Conservation (phyloP, 441 rosid species). For the Brassica hybrid region DNA sequence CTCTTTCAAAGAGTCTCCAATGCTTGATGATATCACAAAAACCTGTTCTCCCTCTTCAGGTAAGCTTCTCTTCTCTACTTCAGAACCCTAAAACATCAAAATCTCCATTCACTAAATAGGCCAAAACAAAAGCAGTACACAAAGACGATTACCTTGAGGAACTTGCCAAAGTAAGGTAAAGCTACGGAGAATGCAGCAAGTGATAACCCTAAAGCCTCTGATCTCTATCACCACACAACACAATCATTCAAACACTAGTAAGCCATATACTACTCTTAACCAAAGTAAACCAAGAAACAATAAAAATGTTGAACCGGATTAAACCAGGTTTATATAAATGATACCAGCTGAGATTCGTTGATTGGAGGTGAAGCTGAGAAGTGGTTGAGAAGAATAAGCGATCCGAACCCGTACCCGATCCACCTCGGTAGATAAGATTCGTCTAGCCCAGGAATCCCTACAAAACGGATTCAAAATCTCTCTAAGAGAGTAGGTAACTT, state of each 20-base stretch:
- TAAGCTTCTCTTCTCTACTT: conserved; percentile 50
- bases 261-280: background rate
- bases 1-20: conserved; percentile 59
- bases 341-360: conserved; percentile 72
- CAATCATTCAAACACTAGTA: background rate
- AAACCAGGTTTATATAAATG: background rate
- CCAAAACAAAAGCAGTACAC: no score
- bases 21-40: conserved; percentile 63
- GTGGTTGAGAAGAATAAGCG: conserved; percentile 73
- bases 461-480: background rate
- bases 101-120: background rate
- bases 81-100: conserved; percentile 58
- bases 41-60: conserved; percentile 76
- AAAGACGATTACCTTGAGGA: no score
- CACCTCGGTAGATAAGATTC: conserved; percentile 92
- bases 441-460: conserved; percentile 85
- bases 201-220: conserved; percentile 82
- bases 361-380: conserved; percentile 58
- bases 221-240: conserved; percentile 54
- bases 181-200: conserved; percentile 77
- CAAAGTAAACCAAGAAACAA: background rate
- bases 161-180: conserved; percentile 82
- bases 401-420: conserved; percentile 92
- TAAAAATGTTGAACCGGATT: background rate
- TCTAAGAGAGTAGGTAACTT: background rate